Evolutionary conservation across 2,329 filamentous ascomycete genomes (phyloP).

Genomic region (Endocalyx cinctus): DNA sequence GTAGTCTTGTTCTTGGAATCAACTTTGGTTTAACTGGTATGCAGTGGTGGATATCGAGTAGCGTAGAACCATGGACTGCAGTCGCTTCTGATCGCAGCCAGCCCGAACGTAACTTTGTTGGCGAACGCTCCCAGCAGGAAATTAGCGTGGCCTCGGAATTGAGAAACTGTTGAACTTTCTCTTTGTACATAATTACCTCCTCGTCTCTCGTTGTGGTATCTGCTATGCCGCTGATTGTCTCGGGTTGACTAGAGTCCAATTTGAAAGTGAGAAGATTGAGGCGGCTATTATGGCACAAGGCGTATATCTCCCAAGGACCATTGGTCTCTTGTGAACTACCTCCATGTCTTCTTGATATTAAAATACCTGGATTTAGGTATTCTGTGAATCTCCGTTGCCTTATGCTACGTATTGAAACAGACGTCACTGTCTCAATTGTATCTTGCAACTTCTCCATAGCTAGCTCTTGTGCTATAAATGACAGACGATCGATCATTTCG

Average conservation of each 20-base stretch:
- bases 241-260: constrained; percentile 3
- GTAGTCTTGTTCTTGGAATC: no score
- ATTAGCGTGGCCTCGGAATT: constrained; percentile 9
- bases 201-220: constrained; percentile 3
- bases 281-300: constrained; percentile 9
- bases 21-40: no score
- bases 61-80: constrained; percentile 9
- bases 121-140: constrained; percentile 10
- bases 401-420: constrained; percentile 4
- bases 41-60: constrained; percentile 4
- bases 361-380: constrained; percentile 5
- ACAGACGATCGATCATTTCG: constrained; percentile 11
- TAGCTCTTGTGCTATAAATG: constrained; percentile 7
- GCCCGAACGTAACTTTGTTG: constrained; percentile 6
- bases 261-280: constrained; percentile 6
- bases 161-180: constrained; percentile 7
- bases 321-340: constrained; percentile 1
- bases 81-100: constrained; percentile 10
- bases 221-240: constrained; percentile 1
- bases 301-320: constrained; percentile 11
- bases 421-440: constrained; percentile 3
- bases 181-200: constrained; percentile 4
- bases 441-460: constrained; percentile 4
- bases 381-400: constrained; percentile 4
- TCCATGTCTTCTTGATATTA: neutral